These are phyloP conservation scores for Cynara cardunculus DNA, from an alignment of 129 eudicot genomes.

Conservation along the genomic window DNA sequence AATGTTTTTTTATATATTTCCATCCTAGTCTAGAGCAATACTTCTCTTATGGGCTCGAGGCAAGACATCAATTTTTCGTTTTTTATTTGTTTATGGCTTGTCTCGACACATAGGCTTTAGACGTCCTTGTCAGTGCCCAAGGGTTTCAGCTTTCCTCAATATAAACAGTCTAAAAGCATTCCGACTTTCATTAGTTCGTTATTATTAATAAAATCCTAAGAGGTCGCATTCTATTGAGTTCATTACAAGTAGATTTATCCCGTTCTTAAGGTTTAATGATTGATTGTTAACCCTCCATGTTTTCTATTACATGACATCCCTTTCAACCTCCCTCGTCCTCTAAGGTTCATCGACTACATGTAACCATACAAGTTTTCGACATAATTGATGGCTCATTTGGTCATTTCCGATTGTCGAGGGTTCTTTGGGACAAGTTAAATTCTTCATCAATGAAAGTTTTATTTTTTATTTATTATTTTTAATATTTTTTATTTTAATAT, in stretches of 20 bases:
- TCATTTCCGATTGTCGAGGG: not conserved
- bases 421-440: not conserved
- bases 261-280: not conserved
- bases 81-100: not conserved
- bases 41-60: too few species aligned
- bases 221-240: not conserved
- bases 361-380: not conserved
- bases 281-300: not conserved
- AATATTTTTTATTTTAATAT: not conserved
- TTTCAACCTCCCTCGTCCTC: not conserved
- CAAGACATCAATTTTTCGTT: not conserved
- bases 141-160: not conserved
- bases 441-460: not conserved
- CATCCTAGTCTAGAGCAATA: too few species aligned
- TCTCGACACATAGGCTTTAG: not conserved
- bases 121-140: not conserved
- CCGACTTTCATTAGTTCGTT: not conserved
- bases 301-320: not conserved
- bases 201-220: not conserved
- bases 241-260: not conserved
- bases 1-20: too few species aligned
- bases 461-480: too few species aligned
- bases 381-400: not conserved
- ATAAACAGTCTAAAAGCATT: not conserved
- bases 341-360: not conserved